These are phyloP conservation scores for Stentor roeselii DNA, from an alignment of 73 alveolate genomes.

Conservation along the genomic window DNA sequence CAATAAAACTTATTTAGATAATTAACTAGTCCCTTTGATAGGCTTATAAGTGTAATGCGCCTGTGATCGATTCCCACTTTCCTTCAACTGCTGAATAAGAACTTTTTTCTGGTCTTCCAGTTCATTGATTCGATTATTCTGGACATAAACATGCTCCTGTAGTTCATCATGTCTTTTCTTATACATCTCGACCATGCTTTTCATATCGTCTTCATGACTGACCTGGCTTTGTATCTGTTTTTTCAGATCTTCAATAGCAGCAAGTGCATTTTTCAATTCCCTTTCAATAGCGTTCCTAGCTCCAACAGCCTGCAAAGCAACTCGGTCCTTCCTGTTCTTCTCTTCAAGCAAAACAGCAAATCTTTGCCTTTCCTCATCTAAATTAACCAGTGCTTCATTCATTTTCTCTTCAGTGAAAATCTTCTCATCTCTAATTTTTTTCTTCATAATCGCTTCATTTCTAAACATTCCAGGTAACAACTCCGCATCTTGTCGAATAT, in stretches of 20 bases:
- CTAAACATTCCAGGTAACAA: slow-evolving; percentile 71
- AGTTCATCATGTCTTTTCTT: slow-evolving; percentile 69
- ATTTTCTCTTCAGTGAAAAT: slow-evolving; percentile 56
- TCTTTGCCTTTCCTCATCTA: slow-evolving; percentile 48
- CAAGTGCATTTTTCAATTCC: slow-evolving; percentile 43
- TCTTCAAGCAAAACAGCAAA: slow-evolving; percentile 53
- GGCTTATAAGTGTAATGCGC: slow-evolving; percentile 21
- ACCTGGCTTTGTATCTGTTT: slow-evolving; percentile 26
- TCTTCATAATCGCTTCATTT: slow-evolving; percentile 66
- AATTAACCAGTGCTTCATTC: slow-evolving; percentile 51
- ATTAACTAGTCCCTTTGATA: neutral
- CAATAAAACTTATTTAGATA: no score
- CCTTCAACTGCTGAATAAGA: slow-evolving; percentile 51
- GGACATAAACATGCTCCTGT: slow-evolving; percentile 54
- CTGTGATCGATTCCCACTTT: slow-evolving; percentile 42
- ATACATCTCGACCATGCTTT: slow-evolving; percentile 49
- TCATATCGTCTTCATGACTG: slow-evolving; percentile 33
- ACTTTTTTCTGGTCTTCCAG: slow-evolving; percentile 64
- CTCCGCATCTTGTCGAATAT: slow-evolving; percentile 66
- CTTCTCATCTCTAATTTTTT: slow-evolving; percentile 52
- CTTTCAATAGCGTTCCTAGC: slow-evolving; percentile 59
- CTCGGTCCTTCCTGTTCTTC: slow-evolving; percentile 53
- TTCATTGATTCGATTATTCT: slow-evolving; percentile 64
- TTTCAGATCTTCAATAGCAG: slow-evolving; percentile 29
- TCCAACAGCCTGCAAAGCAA: slow-evolving; percentile 65